These are phyloP conservation scores for Ustulina deusta DNA, from an alignment of 2,329 filamentous ascomycete species.

Conservation along the genomic window DNA sequence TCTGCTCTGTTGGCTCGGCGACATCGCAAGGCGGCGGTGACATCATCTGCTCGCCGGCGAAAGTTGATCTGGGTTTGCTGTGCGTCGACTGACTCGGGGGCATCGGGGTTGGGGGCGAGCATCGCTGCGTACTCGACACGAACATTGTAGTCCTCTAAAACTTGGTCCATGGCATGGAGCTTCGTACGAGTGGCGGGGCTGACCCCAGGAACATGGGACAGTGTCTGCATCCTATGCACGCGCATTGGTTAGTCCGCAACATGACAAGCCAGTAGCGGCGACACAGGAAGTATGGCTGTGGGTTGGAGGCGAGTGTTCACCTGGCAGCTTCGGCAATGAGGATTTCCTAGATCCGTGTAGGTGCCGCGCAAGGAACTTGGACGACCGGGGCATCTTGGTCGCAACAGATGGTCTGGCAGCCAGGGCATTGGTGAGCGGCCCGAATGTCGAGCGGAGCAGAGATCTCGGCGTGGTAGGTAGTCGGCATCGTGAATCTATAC, in stretches of 20 bases:
- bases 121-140: too few species aligned
- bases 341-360: slow-evolving; percentile 10
- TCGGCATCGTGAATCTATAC: neutral
- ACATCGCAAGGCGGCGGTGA: too few species aligned
- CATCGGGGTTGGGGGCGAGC: neutral
- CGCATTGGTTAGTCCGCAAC: neutral
- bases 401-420: slow-evolving; percentile 11
- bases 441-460: neutral
- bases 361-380: slow-evolving; percentile 8
- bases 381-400: slow-evolving; percentile 2
- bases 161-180: neutral
- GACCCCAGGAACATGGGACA: neutral
- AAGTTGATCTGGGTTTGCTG: neutral
- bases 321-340: slow-evolving; percentile 9
- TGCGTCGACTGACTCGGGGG: neutral
- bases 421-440: slow-evolving; percentile 11
- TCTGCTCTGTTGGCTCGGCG: too few species aligned
- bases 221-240: neutral
- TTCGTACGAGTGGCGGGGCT: neutral
- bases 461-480: slow-evolving; percentile 6
- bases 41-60: neutral
- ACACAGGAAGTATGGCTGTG: too few species aligned
- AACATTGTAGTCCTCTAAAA: neutral
- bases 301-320: neutral
- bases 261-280: too few species aligned